These are phyloP conservation scores for Neostapfia colusana DNA, from an alignment of 176 grass and related monocot genomes.

Conservation along the genomic window DNA sequence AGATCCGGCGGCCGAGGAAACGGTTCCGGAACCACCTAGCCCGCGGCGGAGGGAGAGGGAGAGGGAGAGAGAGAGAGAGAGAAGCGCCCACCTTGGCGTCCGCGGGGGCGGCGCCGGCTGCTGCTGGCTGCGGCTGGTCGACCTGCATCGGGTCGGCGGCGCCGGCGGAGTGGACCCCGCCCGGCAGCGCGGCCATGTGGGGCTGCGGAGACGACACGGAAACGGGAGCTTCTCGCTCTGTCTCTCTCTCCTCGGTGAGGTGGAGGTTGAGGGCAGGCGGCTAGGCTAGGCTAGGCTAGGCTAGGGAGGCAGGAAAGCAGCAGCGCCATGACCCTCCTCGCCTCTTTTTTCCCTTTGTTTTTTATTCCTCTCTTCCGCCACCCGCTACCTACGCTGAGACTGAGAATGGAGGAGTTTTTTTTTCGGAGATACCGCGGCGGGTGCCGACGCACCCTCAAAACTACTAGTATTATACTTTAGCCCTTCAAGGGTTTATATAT, in stretches of 20 bases:
- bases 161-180: slow-evolving; percentile 41
- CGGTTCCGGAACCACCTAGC: background rate
- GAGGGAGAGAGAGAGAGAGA: background rate
- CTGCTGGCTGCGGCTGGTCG: slow-evolving; percentile 45
- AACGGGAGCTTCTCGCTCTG: slow-evolving; percentile 22
- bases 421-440: background rate
- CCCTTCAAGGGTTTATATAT: accelerated
- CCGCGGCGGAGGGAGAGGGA: background rate
- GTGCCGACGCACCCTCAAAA: background rate
- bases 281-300: slow-evolving; percentile 30
- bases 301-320: background rate
- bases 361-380: slow-evolving; percentile 36
- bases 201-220: background rate
- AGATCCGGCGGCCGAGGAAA: slow-evolving; percentile 12
- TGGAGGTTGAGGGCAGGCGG: background rate
- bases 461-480: background rate
- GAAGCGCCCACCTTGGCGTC: slow-evolving; percentile 50
- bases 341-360: background rate
- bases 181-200: slow-evolving; percentile 48
- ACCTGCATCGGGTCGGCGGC: slow-evolving; percentile 50
- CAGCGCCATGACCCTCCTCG: slow-evolving; percentile 1
- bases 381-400: slow-evolving; percentile 29
- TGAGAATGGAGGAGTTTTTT: background rate
- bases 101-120: background rate
- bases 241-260: slow-evolving; percentile 43